Evolutionary conservation across 305 asterid genomes (phyloP).

Genomic region (Fraxinus platypoda): DNA sequence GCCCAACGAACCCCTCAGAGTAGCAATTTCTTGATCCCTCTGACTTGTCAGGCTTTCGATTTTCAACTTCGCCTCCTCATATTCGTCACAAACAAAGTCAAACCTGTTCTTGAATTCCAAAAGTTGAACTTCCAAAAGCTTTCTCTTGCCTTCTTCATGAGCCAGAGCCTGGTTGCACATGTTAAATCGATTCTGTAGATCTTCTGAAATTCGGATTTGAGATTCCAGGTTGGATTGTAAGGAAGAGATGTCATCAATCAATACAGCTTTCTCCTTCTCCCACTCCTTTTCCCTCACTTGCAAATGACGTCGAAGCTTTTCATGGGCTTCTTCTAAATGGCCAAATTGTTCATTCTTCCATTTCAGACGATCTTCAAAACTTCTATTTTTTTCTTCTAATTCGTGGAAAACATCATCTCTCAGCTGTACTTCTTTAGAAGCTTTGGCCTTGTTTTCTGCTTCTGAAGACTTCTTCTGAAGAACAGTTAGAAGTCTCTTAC

Average conservation of each 20-base stretch:
- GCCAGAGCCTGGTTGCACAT: constrained; percentile 82
- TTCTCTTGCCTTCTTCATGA: constrained; percentile 75
- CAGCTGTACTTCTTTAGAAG: constrained; percentile 35
- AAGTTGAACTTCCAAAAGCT: constrained; percentile 57
- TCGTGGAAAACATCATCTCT: constrained; percentile 48
- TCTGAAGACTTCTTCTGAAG: constrained; percentile 46
- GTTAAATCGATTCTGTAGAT: constrained; percentile 56
- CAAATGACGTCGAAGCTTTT: constrained; percentile 51
- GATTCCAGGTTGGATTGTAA: constrained; percentile 66
- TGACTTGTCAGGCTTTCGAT: constrained; percentile 49
- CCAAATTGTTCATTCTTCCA: constrained; percentile 90
- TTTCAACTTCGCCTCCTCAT: constrained; percentile 59
- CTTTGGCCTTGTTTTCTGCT: constrained; percentile 28
- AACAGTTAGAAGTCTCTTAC: constrained; percentile 39
- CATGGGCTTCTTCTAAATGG: constrained; percentile 79
- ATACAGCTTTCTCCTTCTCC: constrained; percentile 62
- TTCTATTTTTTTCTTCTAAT: constrained; percentile 62
- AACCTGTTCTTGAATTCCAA: constrained; percentile 55
- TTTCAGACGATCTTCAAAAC: constrained; percentile 67
- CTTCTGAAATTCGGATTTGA: constrained; percentile 61
- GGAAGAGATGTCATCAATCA: constrained; percentile 60
- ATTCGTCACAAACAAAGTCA: constrained; percentile 58
- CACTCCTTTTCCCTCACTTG: constrained; percentile 68
- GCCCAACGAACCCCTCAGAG: constrained; percentile 58
- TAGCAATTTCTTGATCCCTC: constrained; percentile 73